Conservation (phyloP, 1,284 basidiomycete genomes). For the Cryptococcus maquisensis region DNA sequence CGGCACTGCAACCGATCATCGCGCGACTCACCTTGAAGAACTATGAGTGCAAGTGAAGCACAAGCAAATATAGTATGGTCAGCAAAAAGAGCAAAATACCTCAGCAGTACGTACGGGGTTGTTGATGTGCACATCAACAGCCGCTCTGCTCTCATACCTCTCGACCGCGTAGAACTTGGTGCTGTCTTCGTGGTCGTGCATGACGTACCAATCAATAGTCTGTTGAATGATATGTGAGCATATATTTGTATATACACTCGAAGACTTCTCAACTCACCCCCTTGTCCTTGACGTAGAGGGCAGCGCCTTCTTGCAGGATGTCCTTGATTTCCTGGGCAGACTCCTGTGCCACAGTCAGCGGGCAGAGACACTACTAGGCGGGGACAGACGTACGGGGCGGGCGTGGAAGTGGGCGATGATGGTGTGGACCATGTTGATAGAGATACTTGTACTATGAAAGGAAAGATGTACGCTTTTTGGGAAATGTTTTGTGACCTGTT, state of each 20-base stretch:
- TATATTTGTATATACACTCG: constrained; percentile 24
- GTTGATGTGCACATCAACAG: neutral
- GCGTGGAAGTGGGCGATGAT: constrained; percentile 43
- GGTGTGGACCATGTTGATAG: constrained; percentile 39
- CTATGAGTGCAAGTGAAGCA: no score
- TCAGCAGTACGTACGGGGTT: neutral
- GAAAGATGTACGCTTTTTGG: no score
- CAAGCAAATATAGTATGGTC: no score
- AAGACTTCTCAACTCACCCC: neutral
- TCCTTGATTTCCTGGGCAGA: neutral
- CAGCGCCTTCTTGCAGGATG: neutral
- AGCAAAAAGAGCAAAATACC: neutral
- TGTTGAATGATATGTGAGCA: neutral
- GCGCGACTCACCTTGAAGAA: no score
- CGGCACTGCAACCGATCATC: no score
- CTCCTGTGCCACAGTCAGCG: neutral
- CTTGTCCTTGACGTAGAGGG: neutral
- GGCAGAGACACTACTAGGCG: neutral
- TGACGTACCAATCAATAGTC: neutral
- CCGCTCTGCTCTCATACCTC: neutral
- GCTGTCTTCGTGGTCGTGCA: neutral
- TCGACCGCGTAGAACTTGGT: neutral
- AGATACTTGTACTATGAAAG: neutral
- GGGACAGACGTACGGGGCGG: constrained; percentile 25
- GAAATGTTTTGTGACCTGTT: no score